These are phyloP conservation scores for Penicillium corylophilum DNA, from an alignment of 2,329 filamentous ascomycete genomes.

Conservation along the genomic window DNA sequence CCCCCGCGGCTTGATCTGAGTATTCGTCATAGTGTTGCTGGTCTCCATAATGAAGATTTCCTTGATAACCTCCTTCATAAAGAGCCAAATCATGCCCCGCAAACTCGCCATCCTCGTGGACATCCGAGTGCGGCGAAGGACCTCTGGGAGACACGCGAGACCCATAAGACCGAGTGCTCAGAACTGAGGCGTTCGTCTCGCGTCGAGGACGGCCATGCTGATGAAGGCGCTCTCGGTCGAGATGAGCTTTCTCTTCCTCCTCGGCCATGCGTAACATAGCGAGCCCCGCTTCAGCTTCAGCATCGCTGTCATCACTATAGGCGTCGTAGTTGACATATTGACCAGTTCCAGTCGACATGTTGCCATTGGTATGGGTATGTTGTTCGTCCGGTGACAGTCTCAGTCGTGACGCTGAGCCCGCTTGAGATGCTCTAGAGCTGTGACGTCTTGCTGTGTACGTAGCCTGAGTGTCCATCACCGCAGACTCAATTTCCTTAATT, in stretches of 20 bases:
- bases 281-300: constrained; percentile 80
- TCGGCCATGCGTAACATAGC: constrained; percentile 83
- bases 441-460: constrained; percentile 22
- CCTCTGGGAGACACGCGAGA: constrained; percentile 42
- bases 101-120: constrained; percentile 69
- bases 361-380: constrained; percentile 51
- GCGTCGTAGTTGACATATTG: constrained; percentile 49
- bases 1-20: constrained; percentile 14
- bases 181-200: constrained; percentile 54
- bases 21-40: constrained; percentile 36
- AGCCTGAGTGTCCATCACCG: constrained; percentile 43
- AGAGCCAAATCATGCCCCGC: constrained; percentile 70
- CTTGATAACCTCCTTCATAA: constrained; percentile 70
- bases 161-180: constrained; percentile 36
- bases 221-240: constrained; percentile 28
- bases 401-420: constrained; percentile 19
- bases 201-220: constrained; percentile 56
- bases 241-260: constrained; percentile 65
- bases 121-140: constrained; percentile 19
- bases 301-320: constrained; percentile 75
- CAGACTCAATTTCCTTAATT: constrained; percentile 57
- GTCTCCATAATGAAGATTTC: constrained; percentile 60
- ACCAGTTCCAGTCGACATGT: constrained; percentile 45
- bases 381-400: constrained; percentile 43
- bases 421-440: constrained; percentile 25